Conservation (phyloP, 257 asterid species). For the Nicotiana obtusifolia region DNA sequence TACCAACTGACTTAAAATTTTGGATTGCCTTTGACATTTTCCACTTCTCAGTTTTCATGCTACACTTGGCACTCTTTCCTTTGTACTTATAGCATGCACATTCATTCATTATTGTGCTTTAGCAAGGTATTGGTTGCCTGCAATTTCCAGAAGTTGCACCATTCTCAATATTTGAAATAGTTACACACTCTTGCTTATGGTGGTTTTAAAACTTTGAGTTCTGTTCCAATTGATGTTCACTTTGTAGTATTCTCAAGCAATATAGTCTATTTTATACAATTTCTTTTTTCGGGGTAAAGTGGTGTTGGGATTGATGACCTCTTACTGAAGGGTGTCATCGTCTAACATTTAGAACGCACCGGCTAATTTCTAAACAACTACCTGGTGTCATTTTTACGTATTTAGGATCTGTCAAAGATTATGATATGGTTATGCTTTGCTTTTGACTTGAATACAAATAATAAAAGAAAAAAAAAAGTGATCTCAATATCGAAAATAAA, state of each 20-base stretch:
- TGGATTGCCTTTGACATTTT: neutral
- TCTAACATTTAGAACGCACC: neutral
- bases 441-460: neutral
- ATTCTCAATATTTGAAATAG: neutral
- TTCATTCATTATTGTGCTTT: neutral
- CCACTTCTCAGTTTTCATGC: neutral
- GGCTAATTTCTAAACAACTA: too few species aligned
- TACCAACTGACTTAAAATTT: neutral
- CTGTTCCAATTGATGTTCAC: too few species aligned
- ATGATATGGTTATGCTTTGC: neutral
- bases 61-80: neutral
- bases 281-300: too few species aligned
- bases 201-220: too few species aligned
- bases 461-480: neutral
- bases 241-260: too few species aligned
- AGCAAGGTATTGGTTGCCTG: neutral
- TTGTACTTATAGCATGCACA: neutral
- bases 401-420: neutral
- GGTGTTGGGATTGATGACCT: too few species aligned
- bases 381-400: too few species aligned
- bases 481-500: neutral
- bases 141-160: neutral
- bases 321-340: too few species aligned
- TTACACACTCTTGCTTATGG: too few species aligned
- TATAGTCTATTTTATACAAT: too few species aligned